These are phyloP conservation scores for Phytophthora uliginosa DNA, from an alignment of 352 stramenopile species.

Conservation along the genomic window DNA sequence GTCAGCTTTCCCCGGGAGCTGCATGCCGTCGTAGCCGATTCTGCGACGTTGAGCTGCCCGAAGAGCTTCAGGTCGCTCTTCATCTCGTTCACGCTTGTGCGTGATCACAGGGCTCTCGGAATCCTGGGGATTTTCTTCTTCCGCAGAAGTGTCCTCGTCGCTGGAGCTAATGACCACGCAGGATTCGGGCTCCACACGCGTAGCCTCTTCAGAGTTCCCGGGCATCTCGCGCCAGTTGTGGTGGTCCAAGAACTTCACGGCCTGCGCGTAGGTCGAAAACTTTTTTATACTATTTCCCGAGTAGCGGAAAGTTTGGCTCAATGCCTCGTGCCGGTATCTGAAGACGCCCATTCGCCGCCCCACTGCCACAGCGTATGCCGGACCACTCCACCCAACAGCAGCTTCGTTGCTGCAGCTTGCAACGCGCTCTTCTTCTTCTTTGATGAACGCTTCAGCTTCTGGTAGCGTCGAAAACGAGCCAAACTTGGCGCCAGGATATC, in stretches of 20 bases:
- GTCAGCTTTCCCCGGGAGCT: not conserved
- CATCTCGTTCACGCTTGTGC: conserved; percentile 24
- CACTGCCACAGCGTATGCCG: conserved; percentile 59
- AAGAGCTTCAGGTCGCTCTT: not conserved
- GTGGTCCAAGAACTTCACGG: conserved; percentile 53
- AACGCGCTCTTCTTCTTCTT: not conserved
- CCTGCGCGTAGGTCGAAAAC: conserved; percentile 53
- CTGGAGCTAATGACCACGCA: not conserved
- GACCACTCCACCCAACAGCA: not conserved
- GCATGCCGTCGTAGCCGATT: not conserved
- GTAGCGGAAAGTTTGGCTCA: conserved; percentile 46
- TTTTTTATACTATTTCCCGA: conserved; percentile 59
- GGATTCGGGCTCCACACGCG: not conserved
- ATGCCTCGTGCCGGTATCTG: conserved; percentile 45
- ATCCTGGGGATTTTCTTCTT: conserved; percentile 4
- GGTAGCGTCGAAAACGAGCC: conserved; percentile 60
- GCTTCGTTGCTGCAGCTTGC: not conserved
- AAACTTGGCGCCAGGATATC: conserved; percentile 45
- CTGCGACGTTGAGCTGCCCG: not conserved
- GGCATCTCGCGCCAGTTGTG: conserved; percentile 23
- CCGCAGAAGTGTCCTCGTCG: not conserved
- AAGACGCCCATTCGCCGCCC: conserved; percentile 62
- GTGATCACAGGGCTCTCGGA: not conserved
- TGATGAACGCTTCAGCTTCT: conserved; percentile 55
- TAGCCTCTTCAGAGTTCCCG: not conserved